Percentiles rank a stretch among this genome's conserved stretches.
Conservation (phyloP, 441 rosid species). For the Aquilaria agallochum region DNA sequence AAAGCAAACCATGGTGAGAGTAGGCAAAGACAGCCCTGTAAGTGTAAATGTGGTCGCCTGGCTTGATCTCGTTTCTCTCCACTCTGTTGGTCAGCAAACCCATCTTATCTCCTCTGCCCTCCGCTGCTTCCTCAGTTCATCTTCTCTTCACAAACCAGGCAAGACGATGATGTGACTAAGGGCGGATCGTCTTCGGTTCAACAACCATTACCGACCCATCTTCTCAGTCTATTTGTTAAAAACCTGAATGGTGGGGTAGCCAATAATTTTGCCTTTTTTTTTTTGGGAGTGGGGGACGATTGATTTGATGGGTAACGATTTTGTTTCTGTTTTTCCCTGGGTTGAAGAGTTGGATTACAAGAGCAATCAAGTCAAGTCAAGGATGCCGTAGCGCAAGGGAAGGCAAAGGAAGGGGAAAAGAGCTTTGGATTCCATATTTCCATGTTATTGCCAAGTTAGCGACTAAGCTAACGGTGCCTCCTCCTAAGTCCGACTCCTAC, state of each 20-base stretch:
- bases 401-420: too few relatives aligned
- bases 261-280: neutral
- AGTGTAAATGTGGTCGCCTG: slow-evolving; percentile 97
- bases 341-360: neutral
- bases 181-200: slow-evolving; percentile 10
- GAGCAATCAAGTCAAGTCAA: neutral
- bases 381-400: neutral
- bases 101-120: slow-evolving; percentile 32
- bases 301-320: neutral
- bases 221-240: neutral
- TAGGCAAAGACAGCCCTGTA: slow-evolving; percentile 92
- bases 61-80: slow-evolving; percentile 65
- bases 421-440: too few relatives aligned
- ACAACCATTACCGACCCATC: slow-evolving; percentile 15
- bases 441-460: too few relatives aligned
- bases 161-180: too few relatives aligned
- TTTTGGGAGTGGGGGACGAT: neutral
- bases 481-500: too few relatives aligned
- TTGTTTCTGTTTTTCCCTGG: neutral
- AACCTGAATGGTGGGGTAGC: neutral
- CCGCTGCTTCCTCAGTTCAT: neutral
- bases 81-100: slow-evolving; percentile 80
- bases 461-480: too few relatives aligned
- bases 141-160: neutral
- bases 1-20: slow-evolving; percentile 71